Percentiles rank a stretch among this genome's conserved stretches.
Conservation (phyloP, 306 rosid species). For the Amphicarpaea edgeworthii region DNA sequence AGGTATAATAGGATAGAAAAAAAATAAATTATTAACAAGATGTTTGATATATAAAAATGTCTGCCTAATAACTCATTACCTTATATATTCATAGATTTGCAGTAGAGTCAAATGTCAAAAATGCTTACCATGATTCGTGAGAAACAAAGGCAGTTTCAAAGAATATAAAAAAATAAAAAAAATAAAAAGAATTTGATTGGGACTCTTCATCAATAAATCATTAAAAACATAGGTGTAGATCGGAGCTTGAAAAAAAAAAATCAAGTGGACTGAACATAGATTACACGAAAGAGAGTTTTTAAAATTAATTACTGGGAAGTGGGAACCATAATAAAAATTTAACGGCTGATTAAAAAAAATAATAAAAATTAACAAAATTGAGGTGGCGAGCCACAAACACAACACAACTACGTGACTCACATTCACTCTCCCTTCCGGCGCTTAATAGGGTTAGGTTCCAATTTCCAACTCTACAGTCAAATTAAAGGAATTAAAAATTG, state of each 20-base stretch:
- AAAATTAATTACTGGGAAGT: background rate
- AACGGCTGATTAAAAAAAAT: background rate
- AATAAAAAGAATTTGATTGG: slow-evolving; percentile 1
- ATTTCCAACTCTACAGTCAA: background rate
- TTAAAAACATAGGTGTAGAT: background rate
- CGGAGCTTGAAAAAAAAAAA: background rate
- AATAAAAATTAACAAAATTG: background rate
- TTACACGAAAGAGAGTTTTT: background rate
- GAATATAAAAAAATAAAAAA: too few species aligned
- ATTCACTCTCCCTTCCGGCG: background rate
- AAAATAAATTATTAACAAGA: too few species aligned
- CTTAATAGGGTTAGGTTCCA: background rate
- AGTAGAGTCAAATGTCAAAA: slow-evolving; percentile 9
- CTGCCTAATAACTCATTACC: background rate
- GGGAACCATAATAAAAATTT: background rate
- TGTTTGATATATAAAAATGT: too few species aligned
- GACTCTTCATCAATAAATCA: slow-evolving; percentile 1
- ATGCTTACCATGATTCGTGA: background rate
- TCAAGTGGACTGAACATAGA: background rate
- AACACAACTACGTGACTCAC: background rate
- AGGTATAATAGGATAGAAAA: too few species aligned
- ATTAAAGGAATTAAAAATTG: slow-evolving; percentile 1
- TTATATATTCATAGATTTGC: slow-evolving; percentile 1
- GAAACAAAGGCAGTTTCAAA: slow-evolving; percentile 27
- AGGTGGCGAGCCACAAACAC: background rate